Evolutionary conservation across 1,284 basidiomycete species (phyloP).

Genomic region (Phenoliferia sp.): DNA sequence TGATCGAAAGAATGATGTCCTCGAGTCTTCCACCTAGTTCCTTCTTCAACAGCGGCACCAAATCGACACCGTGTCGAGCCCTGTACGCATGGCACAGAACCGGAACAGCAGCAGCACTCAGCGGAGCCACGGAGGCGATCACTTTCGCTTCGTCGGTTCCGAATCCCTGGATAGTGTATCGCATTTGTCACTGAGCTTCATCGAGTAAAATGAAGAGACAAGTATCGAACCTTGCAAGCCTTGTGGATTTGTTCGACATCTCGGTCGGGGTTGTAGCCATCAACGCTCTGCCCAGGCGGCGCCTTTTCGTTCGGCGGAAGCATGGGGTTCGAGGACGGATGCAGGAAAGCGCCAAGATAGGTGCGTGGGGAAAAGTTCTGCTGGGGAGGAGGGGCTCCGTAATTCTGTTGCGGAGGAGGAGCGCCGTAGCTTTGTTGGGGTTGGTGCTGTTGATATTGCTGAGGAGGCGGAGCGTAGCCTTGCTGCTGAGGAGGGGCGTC

Average conservation of each 20-base stretch:
- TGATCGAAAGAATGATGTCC: constrained; percentile 30
- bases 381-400: neutral
- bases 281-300: neutral
- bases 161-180: neutral
- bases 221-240: constrained; percentile 36
- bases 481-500: neutral
- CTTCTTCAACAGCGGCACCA: constrained; percentile 37
- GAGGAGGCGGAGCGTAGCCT: neutral
- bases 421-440: neutral
- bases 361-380: neutral
- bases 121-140: neutral
- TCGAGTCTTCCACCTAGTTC: constrained; percentile 41
- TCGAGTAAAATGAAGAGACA: neutral
- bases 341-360: neutral
- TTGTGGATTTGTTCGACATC: constrained; percentile 39
- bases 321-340: constrained; percentile 29
- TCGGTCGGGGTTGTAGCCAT: constrained; percentile 35
- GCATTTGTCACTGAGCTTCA: too few relatives aligned
- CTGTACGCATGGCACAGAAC: constrained; percentile 37
- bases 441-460: neutral
- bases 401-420: neutral
- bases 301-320: constrained; percentile 32
- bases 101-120: constrained; percentile 38
- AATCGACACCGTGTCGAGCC: constrained; percentile 37
- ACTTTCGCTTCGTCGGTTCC: constrained; percentile 23